Base-by-base conservation (phyloP, 169 alveolate species). In the Amoebophrya sp. region DNA sequence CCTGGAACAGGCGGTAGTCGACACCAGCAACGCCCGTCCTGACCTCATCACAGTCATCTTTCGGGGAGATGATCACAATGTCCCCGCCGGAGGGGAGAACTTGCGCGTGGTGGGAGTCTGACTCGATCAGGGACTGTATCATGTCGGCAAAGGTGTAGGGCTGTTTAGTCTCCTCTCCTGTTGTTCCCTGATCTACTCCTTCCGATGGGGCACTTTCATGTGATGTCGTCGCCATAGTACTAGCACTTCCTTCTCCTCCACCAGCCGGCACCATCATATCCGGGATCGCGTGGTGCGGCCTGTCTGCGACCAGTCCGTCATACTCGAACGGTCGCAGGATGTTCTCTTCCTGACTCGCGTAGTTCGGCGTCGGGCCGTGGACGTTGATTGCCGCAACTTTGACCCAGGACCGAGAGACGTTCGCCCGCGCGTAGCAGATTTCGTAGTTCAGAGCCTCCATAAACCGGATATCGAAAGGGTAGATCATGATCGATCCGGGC, bases 1-100 rank as follows among this genome's bases (percentile, higher is more conserved):
- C 83, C 83, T 66, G 7, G 83, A 66, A 66, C 83, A 66, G 83
- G 10, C 83, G 83, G 83, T 66, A 66, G 83, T 66, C 83, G 35
- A 66, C 83, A 25, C 83, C 83, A 2, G 83, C 83, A 3, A 66
- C 83, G 35, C 83, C 83, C 0, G 83, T 66, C 10, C 83, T 2
- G 10, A 66, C 83, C 83, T 66, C 83, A 25, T 66, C 83, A n/a
- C 83, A 66, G 83, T 66, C 83, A 25, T 66, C 83, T 25, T 66
- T 66, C 39, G 83, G 83, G 10, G 38, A 25, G 29, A 66, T 66
- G 29, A 66, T 66, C 83, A 66, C 83, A 3, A 66, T n/a, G 83
- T 66, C 83, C 39, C 83, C 83, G 83, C 83, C 83, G 32, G 38
- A 25, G 1, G 83, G 83, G 32, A 66, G 35, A 2, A 66, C 83